Evolutionary conservation across 169 alveolate genomes (phyloP), one percentile per base, ranked within the genome.

Genomic region (Eimeria necatrix): DNA sequence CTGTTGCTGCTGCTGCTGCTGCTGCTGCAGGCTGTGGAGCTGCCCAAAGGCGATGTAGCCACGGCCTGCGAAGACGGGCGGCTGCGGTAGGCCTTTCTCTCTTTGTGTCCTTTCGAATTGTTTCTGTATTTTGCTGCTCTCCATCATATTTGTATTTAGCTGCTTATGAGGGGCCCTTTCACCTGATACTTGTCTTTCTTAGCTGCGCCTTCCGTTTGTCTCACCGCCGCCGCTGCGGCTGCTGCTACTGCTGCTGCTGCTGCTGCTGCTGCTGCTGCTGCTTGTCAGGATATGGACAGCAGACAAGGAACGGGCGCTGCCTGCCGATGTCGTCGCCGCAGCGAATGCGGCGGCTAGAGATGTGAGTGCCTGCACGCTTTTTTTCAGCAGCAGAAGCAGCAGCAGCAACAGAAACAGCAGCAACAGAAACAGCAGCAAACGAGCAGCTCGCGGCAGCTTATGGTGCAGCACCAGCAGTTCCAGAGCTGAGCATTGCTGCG

Each of bases 401-500:
- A 51, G 51, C 89, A 80, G 71, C 41, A 16, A 48, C 51, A 49
- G 96, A 94, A 84, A 68, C 89, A 49, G 49, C 89, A 51, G 89
- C 71, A 51, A 70, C 73, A 51, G 89, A 71, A 80, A 48, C n/a
- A 80, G 41, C 24, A 51, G 96, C 95, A 88, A 84, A 94, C 14
- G n/a, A 59, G 16, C 0, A 32, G n/a, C 56, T 16, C 64, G 8
- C 4, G 26, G 24, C 49, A 60, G 81, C 90, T 8, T 10, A 7
- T 12, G 5, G 46, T 12, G 78, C 85, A 74, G 85, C 60, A 74
- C 24, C 59, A 41, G 3, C 85, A 46, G 49, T 32, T 32, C 41
- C 41, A 2, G 41, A 32, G 41, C 41, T 32, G 41, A 32, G 41
- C 41, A 32, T 32, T 32, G 41, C 41, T 2, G 41, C 41, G n/a